Conservation (phyloP, 2,329 filamentous ascomycete species). For the Aspergillus persii region DNA sequence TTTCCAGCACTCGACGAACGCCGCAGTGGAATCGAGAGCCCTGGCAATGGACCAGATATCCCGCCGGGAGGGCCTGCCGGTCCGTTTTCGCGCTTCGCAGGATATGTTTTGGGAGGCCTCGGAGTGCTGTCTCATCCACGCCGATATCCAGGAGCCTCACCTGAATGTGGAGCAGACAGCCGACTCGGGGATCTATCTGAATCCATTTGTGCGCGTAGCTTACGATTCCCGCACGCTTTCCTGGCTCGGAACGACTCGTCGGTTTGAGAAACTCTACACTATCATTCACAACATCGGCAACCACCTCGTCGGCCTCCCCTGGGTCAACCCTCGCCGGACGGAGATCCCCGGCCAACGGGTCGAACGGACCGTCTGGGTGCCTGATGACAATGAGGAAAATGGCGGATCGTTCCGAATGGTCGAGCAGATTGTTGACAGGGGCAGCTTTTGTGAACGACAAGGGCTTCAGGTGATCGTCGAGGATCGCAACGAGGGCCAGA, state of each 20-base stretch:
- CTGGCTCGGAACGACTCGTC: conserved; percentile 59
- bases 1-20: conserved; percentile 35
- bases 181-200: conserved; percentile 66
- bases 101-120: conserved; percentile 63
- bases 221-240: conserved; percentile 59
- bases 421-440: conserved; percentile 40
- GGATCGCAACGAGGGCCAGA: conserved; percentile 41
- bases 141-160: conserved; percentile 44
- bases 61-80: conserved; percentile 32
- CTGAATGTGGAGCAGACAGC: conserved; percentile 30
- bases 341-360: conserved; percentile 56
- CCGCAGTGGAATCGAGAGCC: conserved; percentile 1
- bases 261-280: conserved; percentile 65
- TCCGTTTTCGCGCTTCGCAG: conserved; percentile 57
- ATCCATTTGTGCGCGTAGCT: conserved; percentile 70
- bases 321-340: conserved; percentile 58
- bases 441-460: conserved; percentile 46
- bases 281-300: conserved; percentile 60
- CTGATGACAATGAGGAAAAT: conserved; percentile 25
- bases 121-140: conserved; percentile 61
- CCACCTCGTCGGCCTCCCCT: conserved; percentile 55
- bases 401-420: conserved; percentile 41
- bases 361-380: conserved; percentile 43
- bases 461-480: conserved; percentile 46
- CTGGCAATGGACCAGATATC: not conserved